phyloP scores from a whole-genome alignment of 83 land plant species.

The Picea engelmannii region DNA sequence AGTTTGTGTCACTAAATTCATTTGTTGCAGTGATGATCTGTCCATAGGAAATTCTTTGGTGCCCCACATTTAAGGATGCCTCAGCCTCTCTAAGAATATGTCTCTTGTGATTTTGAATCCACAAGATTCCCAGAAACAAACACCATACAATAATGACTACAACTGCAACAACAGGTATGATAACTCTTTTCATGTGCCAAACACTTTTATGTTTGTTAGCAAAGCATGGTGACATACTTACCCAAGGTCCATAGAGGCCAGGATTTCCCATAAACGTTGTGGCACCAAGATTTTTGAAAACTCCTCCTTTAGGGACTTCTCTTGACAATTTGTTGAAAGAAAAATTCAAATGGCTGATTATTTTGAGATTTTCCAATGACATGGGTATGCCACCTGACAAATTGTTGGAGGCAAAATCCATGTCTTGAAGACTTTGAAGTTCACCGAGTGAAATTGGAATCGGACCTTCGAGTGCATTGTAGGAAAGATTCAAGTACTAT shows the following conservation, averaged over 20 bases:
- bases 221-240: too few species aligned
- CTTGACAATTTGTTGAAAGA: conserved; percentile 20
- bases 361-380: too few species aligned
- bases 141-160: too few species aligned
- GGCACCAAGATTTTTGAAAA: conserved; percentile 2
- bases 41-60: too few species aligned
- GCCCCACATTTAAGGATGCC: too few species aligned
- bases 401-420: neutral
- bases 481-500: neutral
- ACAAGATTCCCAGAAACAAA: too few species aligned
- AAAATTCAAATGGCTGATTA: neutral
- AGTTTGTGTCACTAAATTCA: too few species aligned
- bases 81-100: neutral
- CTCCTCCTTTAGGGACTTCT: conserved; percentile 11
- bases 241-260: too few species aligned
- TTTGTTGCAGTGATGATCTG: conserved; percentile 25
- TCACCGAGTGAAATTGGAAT: conserved; percentile 8
- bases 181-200: neutral
- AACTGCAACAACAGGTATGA: too few species aligned
- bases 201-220: too few species aligned
- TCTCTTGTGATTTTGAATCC: too few species aligned
- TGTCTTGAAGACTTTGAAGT: too few species aligned
- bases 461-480: neutral
- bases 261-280: conserved; percentile 6
- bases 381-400: neutral